phyloP scores from a whole-genome alignment of 352 stramenopile species.

The Globisporangium paroecandrum region DNA sequence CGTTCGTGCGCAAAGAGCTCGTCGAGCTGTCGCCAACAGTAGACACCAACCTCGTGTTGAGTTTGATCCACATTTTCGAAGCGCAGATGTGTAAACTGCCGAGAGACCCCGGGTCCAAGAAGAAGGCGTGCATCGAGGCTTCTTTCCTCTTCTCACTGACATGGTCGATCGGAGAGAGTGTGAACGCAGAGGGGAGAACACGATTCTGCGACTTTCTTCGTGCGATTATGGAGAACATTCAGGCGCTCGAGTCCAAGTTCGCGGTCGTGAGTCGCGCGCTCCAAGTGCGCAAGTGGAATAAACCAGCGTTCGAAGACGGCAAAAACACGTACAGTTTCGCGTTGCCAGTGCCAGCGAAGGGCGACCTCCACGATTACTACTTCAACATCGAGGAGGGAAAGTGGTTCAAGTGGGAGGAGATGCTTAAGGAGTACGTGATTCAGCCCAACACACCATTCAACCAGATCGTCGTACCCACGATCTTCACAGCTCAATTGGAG shows the following conservation, averaged over 20 bases:
- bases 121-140: constrained; percentile 61
- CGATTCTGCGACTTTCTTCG: constrained; percentile 84
- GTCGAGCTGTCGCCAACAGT: constrained; percentile 86
- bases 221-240: constrained; percentile 71
- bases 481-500: constrained; percentile 90
- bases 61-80: constrained; percentile 85
- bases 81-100: constrained; percentile 68
- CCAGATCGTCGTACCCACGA: constrained; percentile 93
- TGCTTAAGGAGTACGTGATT: constrained; percentile 85
- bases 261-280: constrained; percentile 71
- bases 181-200: constrained; percentile 60
- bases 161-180: constrained; percentile 88
- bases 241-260: constrained; percentile 67
- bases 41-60: constrained; percentile 88
- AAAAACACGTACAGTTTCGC: constrained; percentile 52
- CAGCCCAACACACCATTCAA: constrained; percentile 83
- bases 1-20: constrained; percentile 86
- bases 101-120: constrained; percentile 69
- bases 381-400: constrained; percentile 83
- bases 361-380: constrained; percentile 82
- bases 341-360: constrained; percentile 61
- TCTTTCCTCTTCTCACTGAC: constrained; percentile 90
- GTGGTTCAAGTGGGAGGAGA: constrained; percentile 91
- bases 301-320: constrained; percentile 61
- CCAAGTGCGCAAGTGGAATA: constrained; percentile 80